phyloP scores from a whole-genome alignment of 2,329 filamentous ascomycete species.

The Elsinoe arachidis region DNA sequence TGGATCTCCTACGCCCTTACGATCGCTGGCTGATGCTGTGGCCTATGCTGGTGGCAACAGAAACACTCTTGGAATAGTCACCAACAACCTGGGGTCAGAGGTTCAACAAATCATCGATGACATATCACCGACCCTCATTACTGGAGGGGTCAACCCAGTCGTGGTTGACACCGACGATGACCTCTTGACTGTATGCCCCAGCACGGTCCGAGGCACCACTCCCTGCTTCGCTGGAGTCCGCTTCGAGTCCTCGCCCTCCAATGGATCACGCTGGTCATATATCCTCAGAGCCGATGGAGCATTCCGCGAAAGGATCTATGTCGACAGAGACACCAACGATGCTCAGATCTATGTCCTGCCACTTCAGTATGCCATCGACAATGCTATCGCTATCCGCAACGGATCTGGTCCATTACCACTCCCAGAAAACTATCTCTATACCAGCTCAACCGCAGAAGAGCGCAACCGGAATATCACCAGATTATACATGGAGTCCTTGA shows the following conservation, averaged over 20 bases:
- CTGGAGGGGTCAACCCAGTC: conserved; percentile 47
- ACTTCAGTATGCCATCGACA: conserved; percentile 69
- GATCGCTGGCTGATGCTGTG: conserved; percentile 57
- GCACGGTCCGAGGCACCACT: conserved; percentile 52
- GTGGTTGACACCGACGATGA: conserved; percentile 48
- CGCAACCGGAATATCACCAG: conserved; percentile 56
- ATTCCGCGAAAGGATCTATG: conserved; percentile 57
- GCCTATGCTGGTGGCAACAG: conserved; percentile 47
- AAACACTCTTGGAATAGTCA: conserved; percentile 67
- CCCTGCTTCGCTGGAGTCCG: conserved; percentile 64
- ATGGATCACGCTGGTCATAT: conserved; percentile 79
- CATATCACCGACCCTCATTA: conserved; percentile 50
- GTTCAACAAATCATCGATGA: conserved; percentile 62
- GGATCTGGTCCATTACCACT: conserved; percentile 31
- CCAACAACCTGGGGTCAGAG: conserved; percentile 61
- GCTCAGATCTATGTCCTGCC: conserved; percentile 70
- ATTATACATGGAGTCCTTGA: conserved; percentile 63
- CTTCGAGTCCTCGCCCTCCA: conserved; percentile 65
- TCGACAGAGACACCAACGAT: conserved; percentile 59
- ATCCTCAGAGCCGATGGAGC: conserved; percentile 68
- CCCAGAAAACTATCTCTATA: conserved; percentile 65
- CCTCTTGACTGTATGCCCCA: conserved; percentile 54
- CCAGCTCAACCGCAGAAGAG: conserved; percentile 59
- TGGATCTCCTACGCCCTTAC: conserved; percentile 51
- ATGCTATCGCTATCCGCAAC: conserved; percentile 55